Evolutionary conservation across 495 filamentous ascomycete genomes (phyloP), one percentile per base, ranked within the genome.

Genomic region (Penicillium malachiteum): DNA sequence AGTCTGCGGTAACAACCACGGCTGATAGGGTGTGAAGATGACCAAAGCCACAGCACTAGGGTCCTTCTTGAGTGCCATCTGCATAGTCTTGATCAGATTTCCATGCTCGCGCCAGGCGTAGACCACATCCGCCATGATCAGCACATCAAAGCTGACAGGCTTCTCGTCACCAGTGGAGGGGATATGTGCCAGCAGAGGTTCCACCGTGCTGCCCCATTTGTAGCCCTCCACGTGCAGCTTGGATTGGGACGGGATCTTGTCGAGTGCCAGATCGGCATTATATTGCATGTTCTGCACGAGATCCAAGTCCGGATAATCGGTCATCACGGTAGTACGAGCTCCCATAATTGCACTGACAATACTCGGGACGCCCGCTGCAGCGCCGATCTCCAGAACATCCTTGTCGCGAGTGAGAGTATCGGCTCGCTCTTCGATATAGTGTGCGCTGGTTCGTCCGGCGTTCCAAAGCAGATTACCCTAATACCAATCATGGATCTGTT

Each of bases 401-500:
- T 84, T 88, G 37, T 69, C 73, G 1, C 66, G 54, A 18, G 95
- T 74, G 10, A 90, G 78, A 0, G 60, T 54, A 3, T 65, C 58
- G 13, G 84, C 79, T 55, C 84, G 74, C 26, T 79, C 66, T 69
- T 96, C 88, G 55, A 97, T 84, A 72, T 92, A 91, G 56, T 81
- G 71, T 10, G 91, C 82, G 50, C 92, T 81, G 10, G 86, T 81
- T 17, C 86, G 85, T 49, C 86, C 84, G 50, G 89, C 92, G 70
- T 96, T 91, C 93, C 93, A 97, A 9, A 97, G 84, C 46, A 89
- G 81, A 70, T 97, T 89, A 5, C 90, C 93, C 85, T 88, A 30
- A 39, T 11, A 9, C 30, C 7, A 42, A 35, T 8, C 4, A 39
- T 56, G 40, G 33, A 26, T 46, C 33, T 50, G 52, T 39, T 45